Evolutionary conservation across 306 rosid species (phyloP).

Genomic region (Abrus precatorius): DNA sequence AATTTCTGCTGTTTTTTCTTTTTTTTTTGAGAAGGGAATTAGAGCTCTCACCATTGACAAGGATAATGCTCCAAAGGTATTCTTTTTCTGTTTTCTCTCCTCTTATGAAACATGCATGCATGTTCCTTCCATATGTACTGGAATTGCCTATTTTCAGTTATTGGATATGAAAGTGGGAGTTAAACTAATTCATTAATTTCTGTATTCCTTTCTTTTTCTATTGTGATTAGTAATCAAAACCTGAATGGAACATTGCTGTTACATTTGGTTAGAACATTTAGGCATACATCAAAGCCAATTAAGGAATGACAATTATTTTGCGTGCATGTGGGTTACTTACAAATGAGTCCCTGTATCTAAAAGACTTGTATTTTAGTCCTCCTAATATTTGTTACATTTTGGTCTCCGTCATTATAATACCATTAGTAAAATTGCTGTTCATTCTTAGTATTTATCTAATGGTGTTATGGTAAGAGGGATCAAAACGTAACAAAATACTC

Average conservation of each 20-base stretch:
- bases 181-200: neutral
- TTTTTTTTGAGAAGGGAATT: conserved; percentile 74
- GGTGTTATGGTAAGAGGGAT: too few relatives aligned
- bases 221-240: neutral
- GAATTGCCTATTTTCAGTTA: neutral
- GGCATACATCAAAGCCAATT: neutral
- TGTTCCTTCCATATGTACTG: neutral
- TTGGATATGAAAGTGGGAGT: neutral
- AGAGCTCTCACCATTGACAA: conserved; percentile 94
- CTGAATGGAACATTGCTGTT: neutral
- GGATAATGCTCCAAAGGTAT: conserved; percentile 96
- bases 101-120: neutral
- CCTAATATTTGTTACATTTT: too few relatives aligned
- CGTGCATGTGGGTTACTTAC: too few relatives aligned
- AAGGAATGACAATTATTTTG: conserved; percentile 5
- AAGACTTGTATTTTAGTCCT: too few relatives aligned
- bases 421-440: too few relatives aligned
- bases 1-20: conserved; percentile 22
- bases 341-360: too few relatives aligned
- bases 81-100: neutral
- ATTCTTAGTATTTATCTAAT: too few relatives aligned
- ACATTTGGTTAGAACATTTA: neutral
- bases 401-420: too few relatives aligned
- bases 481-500: too few relatives aligned
- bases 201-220: neutral